Percentiles rank a stretch among this genome's conserved stretches.
Conservation (phyloP, 768 basidiomycete species). For the Russula sp. region DNA sequence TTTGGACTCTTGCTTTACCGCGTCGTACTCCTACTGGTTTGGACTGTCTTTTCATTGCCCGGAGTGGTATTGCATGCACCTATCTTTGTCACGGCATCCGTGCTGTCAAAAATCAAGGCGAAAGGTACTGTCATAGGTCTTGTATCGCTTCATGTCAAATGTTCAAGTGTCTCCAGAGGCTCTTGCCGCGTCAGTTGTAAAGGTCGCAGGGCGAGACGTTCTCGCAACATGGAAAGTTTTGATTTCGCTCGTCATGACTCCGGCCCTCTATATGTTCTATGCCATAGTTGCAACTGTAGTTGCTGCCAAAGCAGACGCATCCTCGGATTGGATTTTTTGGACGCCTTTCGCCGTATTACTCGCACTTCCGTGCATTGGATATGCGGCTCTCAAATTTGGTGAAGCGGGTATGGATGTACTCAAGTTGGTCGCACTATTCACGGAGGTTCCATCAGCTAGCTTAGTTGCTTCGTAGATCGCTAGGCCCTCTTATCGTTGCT, state of each 20-base stretch:
- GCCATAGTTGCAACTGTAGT: slow-evolving; percentile 73
- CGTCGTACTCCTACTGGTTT: slow-evolving; percentile 62
- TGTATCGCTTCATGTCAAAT: background rate
- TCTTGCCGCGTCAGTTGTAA: slow-evolving; percentile 89
- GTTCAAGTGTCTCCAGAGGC: slow-evolving; percentile 53
- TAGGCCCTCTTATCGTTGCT: slow-evolving; percentile 83
- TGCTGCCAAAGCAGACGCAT: slow-evolving; percentile 56
- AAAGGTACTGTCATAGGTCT: slow-evolving; percentile 46
- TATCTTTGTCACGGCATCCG: slow-evolving; percentile 82
- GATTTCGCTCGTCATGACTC: slow-evolving; percentile 82
- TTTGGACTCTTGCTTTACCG: slow-evolving; percentile 79
- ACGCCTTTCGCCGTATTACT: slow-evolving; percentile 70
- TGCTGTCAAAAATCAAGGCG: slow-evolving; percentile 82
- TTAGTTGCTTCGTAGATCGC: slow-evolving; percentile 46
- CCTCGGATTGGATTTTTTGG: slow-evolving; percentile 54
- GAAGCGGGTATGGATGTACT: slow-evolving; percentile 96
- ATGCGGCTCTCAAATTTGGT: slow-evolving; percentile 90
- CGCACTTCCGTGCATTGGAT: slow-evolving; percentile 79
- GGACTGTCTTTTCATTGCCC: slow-evolving; percentile 80
- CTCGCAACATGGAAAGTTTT: slow-evolving; percentile 96
- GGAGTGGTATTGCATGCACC: slow-evolving; percentile 87
- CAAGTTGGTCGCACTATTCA: slow-evolving; percentile 50
- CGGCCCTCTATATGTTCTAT: slow-evolving; percentile 77
- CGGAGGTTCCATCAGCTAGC: slow-evolving; percentile 8
- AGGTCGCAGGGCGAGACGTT: slow-evolving; percentile 89